These are phyloP conservation scores for Boletus vermiculosoides DNA, from an alignment of 768 basidiomycete species.

Conservation along the genomic window DNA sequence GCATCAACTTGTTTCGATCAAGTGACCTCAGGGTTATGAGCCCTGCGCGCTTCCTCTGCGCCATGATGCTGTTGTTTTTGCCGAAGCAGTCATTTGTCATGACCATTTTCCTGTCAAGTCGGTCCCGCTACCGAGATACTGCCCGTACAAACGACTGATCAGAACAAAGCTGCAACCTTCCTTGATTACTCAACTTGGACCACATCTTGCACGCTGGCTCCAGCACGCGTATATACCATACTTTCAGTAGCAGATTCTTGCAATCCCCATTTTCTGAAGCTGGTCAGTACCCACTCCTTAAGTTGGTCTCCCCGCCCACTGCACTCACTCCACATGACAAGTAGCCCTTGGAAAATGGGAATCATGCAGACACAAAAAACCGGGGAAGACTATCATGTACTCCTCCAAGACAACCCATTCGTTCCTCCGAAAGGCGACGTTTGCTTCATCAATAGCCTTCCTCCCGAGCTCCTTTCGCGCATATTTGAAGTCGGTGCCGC, in stretches of 20 bases:
- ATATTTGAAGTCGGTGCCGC: constrained; percentile 52
- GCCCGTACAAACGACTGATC: background rate
- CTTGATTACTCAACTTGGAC: background rate
- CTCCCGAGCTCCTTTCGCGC: constrained; percentile 54
- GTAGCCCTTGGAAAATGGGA: constrained; percentile 2
- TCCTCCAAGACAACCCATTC: constrained; percentile 47
- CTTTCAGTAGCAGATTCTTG: background rate
- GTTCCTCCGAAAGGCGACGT: constrained; percentile 39
- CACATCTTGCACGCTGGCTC: background rate
- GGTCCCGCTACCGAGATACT: background rate
- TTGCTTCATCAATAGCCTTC: constrained; percentile 53
- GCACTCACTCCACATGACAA: background rate
- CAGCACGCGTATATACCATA: background rate
- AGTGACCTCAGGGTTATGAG: constrained; percentile 51
- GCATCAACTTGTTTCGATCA: constrained; percentile 49
- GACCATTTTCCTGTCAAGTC: background rate
- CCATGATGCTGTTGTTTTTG: constrained; percentile 37
- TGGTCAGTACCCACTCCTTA: background rate
- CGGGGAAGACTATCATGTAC: constrained; percentile 11
- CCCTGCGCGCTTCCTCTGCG: constrained; percentile 50
- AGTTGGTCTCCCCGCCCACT: background rate
- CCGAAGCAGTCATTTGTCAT: accelerated
- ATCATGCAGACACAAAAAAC: constrained; percentile 1
- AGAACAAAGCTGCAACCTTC: background rate
- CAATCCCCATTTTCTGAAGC: background rate